A percentile compares a stretch with the other conserved stretches of the same genome.
These are phyloP conservation scores for Perkinsus chesapeaki DNA, from an alignment of 169 alveolate species.

Conservation along the genomic window DNA sequence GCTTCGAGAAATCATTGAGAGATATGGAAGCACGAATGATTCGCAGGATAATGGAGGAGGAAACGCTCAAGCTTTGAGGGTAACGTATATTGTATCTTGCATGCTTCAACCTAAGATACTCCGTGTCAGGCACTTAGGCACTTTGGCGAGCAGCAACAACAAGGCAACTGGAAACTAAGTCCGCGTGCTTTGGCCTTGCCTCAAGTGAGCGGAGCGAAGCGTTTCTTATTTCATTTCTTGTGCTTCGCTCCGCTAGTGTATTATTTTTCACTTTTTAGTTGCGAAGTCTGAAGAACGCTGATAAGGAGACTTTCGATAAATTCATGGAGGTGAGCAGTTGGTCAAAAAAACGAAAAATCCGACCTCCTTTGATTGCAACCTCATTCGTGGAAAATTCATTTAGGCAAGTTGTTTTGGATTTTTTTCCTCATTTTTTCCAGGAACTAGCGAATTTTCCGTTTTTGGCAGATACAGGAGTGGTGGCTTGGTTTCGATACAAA, in stretches of 20 bases:
- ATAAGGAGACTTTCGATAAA: neutral
- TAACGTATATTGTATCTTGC: neutral
- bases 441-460: neutral
- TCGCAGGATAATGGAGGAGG: neutral
- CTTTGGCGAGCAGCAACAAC: neutral
- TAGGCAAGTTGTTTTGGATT: neutral
- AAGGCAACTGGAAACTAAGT: neutral
- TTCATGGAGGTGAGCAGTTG: neutral
- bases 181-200: neutral
- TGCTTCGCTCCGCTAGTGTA: neutral
- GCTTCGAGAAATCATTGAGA: neutral
- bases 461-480: neutral
- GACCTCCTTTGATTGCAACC: too few relatives aligned
- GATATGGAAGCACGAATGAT: neutral
- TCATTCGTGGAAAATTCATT: too few relatives aligned
- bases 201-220: neutral
- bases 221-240: neutral
- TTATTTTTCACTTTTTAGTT: neutral
- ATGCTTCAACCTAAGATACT: neutral
- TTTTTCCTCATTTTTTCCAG: neutral
- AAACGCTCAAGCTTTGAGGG: neutral
- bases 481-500: neutral
- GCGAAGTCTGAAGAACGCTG: neutral
- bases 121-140: neutral
- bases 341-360: too few relatives aligned